A percentile compares a stretch with the other conserved stretches of the same genome.
phyloP scores from a whole-genome alignment of 2,329 filamentous ascomycete species.

The Fusarium chuoi region DNA sequence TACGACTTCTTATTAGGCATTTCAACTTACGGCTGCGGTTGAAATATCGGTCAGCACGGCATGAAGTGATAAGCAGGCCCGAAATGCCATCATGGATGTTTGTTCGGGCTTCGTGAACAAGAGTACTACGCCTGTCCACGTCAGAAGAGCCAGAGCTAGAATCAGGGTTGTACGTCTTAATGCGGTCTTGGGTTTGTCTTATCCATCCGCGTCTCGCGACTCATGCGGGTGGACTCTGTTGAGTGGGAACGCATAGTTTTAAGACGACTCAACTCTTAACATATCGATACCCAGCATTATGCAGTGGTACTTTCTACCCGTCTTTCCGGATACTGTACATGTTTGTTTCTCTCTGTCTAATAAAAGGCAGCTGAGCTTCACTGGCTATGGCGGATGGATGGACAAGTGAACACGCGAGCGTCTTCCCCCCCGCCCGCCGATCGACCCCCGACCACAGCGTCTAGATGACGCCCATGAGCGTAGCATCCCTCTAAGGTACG shows the following conservation, averaged over 20 bases:
- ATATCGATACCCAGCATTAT: not conserved
- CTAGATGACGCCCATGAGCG: slow-evolving; percentile 37
- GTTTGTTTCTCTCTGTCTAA: not conserved
- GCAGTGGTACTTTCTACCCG: slow-evolving; percentile 9
- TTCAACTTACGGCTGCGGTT: slow-evolving; percentile 32
- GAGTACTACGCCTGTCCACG: slow-evolving; percentile 20
- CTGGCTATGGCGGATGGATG: slow-evolving; percentile 26
- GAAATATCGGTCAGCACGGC: slow-evolving; percentile 30
- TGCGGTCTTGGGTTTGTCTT: slow-evolving; percentile 19
- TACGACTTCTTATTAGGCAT: slow-evolving; percentile 24
- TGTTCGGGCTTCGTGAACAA: not conserved
- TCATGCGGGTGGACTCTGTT: slow-evolving; percentile 26
- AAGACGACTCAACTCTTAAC: slow-evolving; percentile 12
- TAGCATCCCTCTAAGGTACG: slow-evolving; percentile 35
- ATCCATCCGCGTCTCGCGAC: slow-evolving; percentile 13
- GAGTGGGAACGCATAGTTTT: slow-evolving; percentile 26
- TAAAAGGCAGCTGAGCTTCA: slow-evolving; percentile 32
- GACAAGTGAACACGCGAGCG: slow-evolving; percentile 36
- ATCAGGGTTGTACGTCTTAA: slow-evolving; percentile 16
- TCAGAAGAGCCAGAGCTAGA: slow-evolving; percentile 16
- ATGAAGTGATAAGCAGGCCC: slow-evolving; percentile 19
- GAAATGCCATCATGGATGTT: slow-evolving; percentile 2
- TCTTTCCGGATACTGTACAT: not conserved
- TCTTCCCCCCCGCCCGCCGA: slow-evolving; percentile 32
- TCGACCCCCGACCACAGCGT: slow-evolving; percentile 32